Evolutionary conservation across 257 asterid species (phyloP), one percentile per base, ranked within the genome.

Genomic region (Primulina huaijiensis): DNA sequence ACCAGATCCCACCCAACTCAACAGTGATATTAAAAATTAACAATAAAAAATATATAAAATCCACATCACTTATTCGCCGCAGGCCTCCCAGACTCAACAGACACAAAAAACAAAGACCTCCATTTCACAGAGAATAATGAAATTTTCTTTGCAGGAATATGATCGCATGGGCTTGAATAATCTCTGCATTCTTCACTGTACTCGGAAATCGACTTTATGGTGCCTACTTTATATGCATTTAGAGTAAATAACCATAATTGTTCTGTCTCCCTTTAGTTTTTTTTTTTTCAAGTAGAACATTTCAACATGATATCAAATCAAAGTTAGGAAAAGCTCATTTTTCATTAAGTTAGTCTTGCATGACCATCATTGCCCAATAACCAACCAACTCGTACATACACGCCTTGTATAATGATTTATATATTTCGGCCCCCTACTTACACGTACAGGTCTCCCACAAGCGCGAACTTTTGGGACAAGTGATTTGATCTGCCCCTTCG

Each of bases 81-180:
- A 76, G 84, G 82, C 82, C 78, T 69, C 82, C 77, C 75, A 79
- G n/a, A 74, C 81, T 79, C 77, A 62, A 72, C 79, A 64, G 64
- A 72, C 67, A 72, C 65, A 72, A 63, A 67, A 79, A 76, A 55
- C 31, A 66, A 77, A 64, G 69, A 78, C 64, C 79, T 68, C 73
- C 79, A 62, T 61, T 67, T 19, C 58, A 62, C 35, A 69, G 73
- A 75, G 75, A 73, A 75, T 77, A 31, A 75, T 31, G 61, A 34
- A 57, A 43, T 31, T 63, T 64, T 52, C 72, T 59, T 70, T 50
- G 65, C 72, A 65, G 64, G 73, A 21, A 27, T 75, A 63, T 37
- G 46, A 29, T 62, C 67, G 46, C 52, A 59, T n/a, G 62, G 34
- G 70, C 74, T 20, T 63, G 17, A 25, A 62, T 40, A 70, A 60